Conservation (phyloP, 768 basidiomycete species). For the Wakefieldia striispora region DNA sequence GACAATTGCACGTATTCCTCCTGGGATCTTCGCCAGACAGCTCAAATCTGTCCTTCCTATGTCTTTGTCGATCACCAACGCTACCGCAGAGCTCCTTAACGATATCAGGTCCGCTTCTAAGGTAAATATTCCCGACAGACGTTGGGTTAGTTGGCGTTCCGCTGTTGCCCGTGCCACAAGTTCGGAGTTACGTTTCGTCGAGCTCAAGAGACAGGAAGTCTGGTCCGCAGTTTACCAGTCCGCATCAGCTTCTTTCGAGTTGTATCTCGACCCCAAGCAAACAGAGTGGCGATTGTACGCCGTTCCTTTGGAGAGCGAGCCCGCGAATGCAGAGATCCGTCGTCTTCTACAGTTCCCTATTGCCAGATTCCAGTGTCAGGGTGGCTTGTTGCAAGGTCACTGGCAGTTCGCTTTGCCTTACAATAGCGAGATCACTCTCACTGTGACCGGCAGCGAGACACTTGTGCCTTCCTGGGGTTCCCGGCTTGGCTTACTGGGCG, state of each 20-base stretch:
- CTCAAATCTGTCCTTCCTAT: constrained; percentile 85
- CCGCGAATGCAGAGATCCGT: constrained; percentile 80
- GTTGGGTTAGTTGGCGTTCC: constrained; percentile 68
- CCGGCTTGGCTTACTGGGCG: constrained; percentile 67
- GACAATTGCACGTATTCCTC: constrained; percentile 59
- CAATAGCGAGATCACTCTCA: constrained; percentile 51
- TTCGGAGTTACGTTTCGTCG: constrained; percentile 78
- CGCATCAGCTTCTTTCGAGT: constrained; percentile 64
- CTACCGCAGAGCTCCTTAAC: constrained; percentile 54
- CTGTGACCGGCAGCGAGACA: constrained; percentile 57
- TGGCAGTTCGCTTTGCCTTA: constrained; percentile 84
- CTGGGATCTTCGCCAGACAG: constrained; percentile 69
- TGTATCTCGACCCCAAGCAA: constrained; percentile 70
- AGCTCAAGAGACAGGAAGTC: constrained; percentile 82
- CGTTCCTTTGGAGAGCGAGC: constrained; percentile 59
- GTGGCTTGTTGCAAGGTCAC: constrained; percentile 58
- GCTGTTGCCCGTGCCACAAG: constrained; percentile 59
- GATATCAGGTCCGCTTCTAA: constrained; percentile 40
- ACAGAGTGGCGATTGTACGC: constrained; percentile 89
- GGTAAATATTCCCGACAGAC: constrained; percentile 46
- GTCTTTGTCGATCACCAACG: constrained; percentile 61
- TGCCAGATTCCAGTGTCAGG: constrained; percentile 64
- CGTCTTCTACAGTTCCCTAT: constrained; percentile 69
- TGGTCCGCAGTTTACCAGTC: constrained; percentile 85
- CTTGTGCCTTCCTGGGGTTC: constrained; percentile 84